Evolutionary conservation across 306 rosid species (phyloP), one percentile per base, ranked within the genome.

Genomic region (Cucurbita pepo): DNA sequence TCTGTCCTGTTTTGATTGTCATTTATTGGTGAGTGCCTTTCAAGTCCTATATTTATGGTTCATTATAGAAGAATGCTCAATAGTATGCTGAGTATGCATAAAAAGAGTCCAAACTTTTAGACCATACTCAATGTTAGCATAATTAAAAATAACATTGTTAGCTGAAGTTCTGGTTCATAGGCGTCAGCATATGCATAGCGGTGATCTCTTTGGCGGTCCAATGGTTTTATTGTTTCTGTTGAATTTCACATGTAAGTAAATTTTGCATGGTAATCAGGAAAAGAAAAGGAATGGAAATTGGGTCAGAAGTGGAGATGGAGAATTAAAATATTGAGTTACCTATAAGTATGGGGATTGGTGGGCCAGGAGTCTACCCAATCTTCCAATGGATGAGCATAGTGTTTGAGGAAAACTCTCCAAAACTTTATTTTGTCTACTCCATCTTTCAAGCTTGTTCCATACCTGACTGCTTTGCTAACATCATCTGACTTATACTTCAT

Each of bases 331-430:
- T 8, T 0, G 1, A 57, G 4, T 19, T 64, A 82, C 92, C 86
- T 85, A 69, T 83, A 88, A 3, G 44, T 55, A 0, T 57, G 66
- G 25, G 92, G 92, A 75, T 78, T 85, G 69, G 62, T 7, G 11
- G 90, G 92, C 92, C 88, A 83, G 47, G 54, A 16, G 34, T 80
- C 69, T 19, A 82, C 80, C 86, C 87, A 88, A 34, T 82, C 82
- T 14, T 79, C 62, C 61, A 83, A 82, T 3, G 90, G 90, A 77
- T 83, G 77, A 7, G 89, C 84, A 44, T 84, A 84, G 47, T 88
- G 94, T 63, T 88, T 88, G 66, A 88, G 90, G 67, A 86, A 79
- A 12, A 77, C 70, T 81, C 94, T 82, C 83, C 88, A 81, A 74
- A 81, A 82, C 22, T 86, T 81, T 18, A 82, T 41, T 70, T 82